These are phyloP conservation scores for Cutaneotrichosporon curvatum DNA, from an alignment of 1,284 basidiomycete genomes.

Conservation along the genomic window DNA sequence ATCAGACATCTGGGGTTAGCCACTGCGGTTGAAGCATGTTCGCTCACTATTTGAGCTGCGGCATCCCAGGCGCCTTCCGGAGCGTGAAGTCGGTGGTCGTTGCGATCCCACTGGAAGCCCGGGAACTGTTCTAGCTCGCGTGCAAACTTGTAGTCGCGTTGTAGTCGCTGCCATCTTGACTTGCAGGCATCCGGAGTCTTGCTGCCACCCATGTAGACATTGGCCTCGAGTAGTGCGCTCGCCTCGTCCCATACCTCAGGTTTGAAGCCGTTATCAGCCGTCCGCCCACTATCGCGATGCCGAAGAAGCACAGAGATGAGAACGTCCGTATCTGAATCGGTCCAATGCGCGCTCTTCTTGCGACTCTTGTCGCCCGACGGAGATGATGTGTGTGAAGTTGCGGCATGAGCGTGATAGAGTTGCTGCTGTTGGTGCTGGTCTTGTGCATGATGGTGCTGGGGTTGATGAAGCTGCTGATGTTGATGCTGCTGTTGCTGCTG, in stretches of 20 bases:
- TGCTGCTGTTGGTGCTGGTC: neutral
- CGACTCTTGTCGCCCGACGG: constrained; percentile 8
- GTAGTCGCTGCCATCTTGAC: constrained; percentile 39
- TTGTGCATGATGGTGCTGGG: neutral
- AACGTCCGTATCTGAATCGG: constrained; percentile 31
- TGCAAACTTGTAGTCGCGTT: constrained; percentile 37
- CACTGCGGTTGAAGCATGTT: too few species aligned
- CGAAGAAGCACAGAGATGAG: constrained; percentile 28
- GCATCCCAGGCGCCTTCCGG: constrained; percentile 28
- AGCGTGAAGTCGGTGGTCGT: constrained; percentile 23
- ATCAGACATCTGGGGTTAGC: constrained; percentile 14
- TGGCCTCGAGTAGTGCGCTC: constrained; percentile 18
- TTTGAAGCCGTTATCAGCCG: constrained; percentile 40
- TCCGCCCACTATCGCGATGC: constrained; percentile 31
- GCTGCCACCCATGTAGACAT: constrained; percentile 31
- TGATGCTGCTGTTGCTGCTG: neutral
- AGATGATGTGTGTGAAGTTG: neutral
- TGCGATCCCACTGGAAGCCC: constrained; percentile 30
- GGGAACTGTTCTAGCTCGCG: constrained; percentile 28
- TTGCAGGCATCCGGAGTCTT: constrained; percentile 42
- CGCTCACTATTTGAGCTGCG: constrained; percentile 22
- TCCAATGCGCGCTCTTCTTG: constrained; percentile 40
- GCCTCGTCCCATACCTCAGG: constrained; percentile 40
- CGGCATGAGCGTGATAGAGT: too few species aligned
- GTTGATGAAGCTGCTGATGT: neutral